Evolutionary conservation across 2,329 filamentous ascomycete genomes (phyloP), one percentile per base, ranked within the genome.

Genomic region (Penicillium brasilianum): DNA sequence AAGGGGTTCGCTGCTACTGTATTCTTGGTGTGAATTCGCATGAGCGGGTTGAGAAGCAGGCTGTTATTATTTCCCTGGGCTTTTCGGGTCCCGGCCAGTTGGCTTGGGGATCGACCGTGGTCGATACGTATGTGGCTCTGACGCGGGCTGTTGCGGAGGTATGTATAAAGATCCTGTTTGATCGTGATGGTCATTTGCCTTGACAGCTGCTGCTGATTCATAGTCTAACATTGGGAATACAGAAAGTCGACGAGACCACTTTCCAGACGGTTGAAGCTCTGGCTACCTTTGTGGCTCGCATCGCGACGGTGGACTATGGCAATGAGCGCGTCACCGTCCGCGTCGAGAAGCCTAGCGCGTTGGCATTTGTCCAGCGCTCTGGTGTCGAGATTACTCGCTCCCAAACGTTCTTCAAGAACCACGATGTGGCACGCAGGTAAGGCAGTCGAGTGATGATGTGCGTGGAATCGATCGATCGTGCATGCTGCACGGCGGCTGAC

Each of bases 1-100:
- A 80, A 39, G 75, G 76, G 1, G 77, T 83, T 52, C 72, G 78
- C 25, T 79, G 78, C 63, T 72, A 77, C 50, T 81, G 79, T 66
- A 80, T 84, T 32, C 75, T 84, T 59, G 82, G 82, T 1, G 81
- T 84, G n/a, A 84, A 84, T 60, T 75, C 78, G 1, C 82, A 83
- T 62, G 82, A 84, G 70, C 74, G 82, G 20, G 67, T 81, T 18
- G 80, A 83, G 70, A 83, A 82, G 63, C 82, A 84, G 67, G 76
- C 74, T 28, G 79, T 84, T 9, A 75, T 80, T 61, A 65, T 81
- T 50, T 74, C 77, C 34, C 71, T 78, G 68, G 74, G 67, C 37
- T 77, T 79, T 55, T 67, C 68, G 55, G 75, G 73, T 4, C 70
- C 73, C 18, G 74, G 73, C 18, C 70, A 74, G 59, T 60, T 70